Evolutionary conservation across 495 filamentous ascomycete species (phyloP).

Genomic region (Physcia stellaris): DNA sequence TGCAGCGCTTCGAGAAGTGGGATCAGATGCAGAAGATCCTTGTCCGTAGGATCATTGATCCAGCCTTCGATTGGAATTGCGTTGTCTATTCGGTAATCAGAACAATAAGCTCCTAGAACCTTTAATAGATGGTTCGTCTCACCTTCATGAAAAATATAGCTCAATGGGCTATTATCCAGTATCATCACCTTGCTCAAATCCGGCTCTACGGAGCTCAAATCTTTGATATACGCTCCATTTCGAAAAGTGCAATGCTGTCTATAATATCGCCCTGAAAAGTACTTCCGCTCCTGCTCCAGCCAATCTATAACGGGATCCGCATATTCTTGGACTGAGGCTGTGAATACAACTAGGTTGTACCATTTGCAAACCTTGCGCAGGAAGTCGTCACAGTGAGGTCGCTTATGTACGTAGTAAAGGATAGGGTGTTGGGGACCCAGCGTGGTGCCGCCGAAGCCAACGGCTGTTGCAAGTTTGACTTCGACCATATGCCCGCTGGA

Average conservation of each 20-base stretch:
- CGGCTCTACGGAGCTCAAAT: constrained; percentile 87
- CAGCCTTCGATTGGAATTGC: constrained; percentile 87
- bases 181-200: constrained; percentile 97
- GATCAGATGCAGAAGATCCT: constrained; percentile 79
- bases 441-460: constrained; percentile 45
- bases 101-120: constrained; percentile 25
- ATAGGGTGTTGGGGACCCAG: constrained; percentile 87
- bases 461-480: constrained; percentile 65
- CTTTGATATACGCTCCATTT: constrained; percentile 95
- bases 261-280: constrained; percentile 84
- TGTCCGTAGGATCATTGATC: constrained; percentile 84
- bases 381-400: constrained; percentile 94
- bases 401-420: constrained; percentile 96
- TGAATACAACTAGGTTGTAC: constrained; percentile 97
- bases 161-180: constrained; percentile 92
- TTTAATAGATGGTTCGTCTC: constrained; percentile 16
- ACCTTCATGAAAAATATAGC: constrained; percentile 99
- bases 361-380: constrained; percentile 88
- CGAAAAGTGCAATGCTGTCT: constrained; percentile 91
- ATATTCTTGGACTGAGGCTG: constrained; percentile 94
- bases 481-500: constrained; percentile 97
- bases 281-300: constrained; percentile 92
- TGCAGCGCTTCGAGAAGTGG: constrained; percentile 92
- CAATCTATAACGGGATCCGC: constrained; percentile 98
- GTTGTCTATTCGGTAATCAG: constrained; percentile 49